phyloP scores from a whole-genome alignment of 2,329 filamentous ascomycete species.

The Botrytis galanthina region DNA sequence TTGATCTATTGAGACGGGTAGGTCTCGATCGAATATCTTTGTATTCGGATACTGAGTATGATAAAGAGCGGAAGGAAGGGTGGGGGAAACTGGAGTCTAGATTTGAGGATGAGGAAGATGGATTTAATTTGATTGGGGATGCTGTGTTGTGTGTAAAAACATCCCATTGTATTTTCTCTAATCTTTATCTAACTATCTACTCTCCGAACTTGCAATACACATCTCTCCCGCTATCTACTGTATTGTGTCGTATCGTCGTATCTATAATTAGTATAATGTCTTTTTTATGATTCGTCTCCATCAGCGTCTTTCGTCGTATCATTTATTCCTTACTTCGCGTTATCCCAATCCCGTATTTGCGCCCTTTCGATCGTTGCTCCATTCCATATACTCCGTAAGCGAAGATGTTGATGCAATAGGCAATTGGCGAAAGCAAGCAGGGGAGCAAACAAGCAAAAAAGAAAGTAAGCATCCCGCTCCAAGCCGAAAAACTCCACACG shows the following conservation, averaged over 20 bases:
- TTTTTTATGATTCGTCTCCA: not conserved
- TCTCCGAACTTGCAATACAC: constrained; percentile 11
- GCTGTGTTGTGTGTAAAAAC: no score
- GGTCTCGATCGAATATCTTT: no score
- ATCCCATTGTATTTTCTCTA: not conserved
- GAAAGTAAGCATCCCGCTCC: not conserved
- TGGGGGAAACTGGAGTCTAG: no score
- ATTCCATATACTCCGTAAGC: not conserved
- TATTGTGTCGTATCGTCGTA: not conserved
- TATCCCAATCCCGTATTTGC: not conserved
- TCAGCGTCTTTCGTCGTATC: not conserved
- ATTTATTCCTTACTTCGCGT: not conserved
- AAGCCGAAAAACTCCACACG: not conserved
- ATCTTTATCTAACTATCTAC: not conserved
- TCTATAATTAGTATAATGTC: not conserved
- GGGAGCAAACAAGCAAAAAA: not conserved
- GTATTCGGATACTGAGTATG: not conserved
- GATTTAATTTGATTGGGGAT: no score
- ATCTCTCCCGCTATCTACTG: not conserved
- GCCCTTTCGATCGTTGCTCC: not conserved
- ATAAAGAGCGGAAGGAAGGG: not conserved
- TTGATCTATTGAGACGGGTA: no score
- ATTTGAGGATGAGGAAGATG: no score
- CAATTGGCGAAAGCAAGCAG: not conserved
- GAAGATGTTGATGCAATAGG: not conserved